These are phyloP conservation scores for Drosera capensis DNA, from an alignment of 148 eudicot genomes.

Conservation along the genomic window DNA sequence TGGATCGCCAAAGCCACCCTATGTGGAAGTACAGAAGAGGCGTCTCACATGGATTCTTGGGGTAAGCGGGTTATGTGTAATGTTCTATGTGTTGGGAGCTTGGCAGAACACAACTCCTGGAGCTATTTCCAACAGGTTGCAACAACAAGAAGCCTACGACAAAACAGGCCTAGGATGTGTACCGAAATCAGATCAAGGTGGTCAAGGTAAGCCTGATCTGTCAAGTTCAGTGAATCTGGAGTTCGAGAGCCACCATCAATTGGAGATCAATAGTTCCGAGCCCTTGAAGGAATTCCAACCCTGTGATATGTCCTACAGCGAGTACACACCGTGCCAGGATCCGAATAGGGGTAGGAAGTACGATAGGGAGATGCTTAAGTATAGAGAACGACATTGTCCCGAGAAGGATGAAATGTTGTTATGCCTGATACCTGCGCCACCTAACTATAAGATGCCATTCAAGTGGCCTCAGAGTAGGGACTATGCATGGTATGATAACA, in stretches of 20 bases:
- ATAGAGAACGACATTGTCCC: slow-evolving; percentile 87
- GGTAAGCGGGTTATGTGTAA: slow-evolving; percentile 53
- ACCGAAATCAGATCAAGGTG: slow-evolving; percentile 17
- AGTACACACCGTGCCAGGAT: slow-evolving; percentile 84
- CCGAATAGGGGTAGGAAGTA: slow-evolving; percentile 55
- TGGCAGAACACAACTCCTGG: slow-evolving; percentile 42
- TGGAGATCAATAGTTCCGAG: slow-evolving; percentile 26
- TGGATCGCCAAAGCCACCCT: slow-evolving; percentile 63
- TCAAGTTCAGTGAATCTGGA: slow-evolving; percentile 20
- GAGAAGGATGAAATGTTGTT: slow-evolving; percentile 42
- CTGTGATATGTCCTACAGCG: slow-evolving; percentile 53
- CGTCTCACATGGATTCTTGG: slow-evolving; percentile 52
- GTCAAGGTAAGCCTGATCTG: slow-evolving; percentile 4
- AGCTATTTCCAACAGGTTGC: slow-evolving; percentile 20
- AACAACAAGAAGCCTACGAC: slow-evolving; percentile 14
- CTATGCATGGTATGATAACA: slow-evolving; percentile 78
- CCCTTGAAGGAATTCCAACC: slow-evolving; percentile 27
- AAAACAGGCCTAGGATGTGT: too few relatives aligned
- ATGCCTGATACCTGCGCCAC: slow-evolving; percentile 84
- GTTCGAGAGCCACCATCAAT: slow-evolving; percentile 65
- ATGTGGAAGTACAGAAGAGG: slow-evolving; percentile 35
- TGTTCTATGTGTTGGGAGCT: slow-evolving; percentile 66
- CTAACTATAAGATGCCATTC: slow-evolving; percentile 75
- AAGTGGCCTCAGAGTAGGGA: slow-evolving; percentile 94
- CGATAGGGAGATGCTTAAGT: slow-evolving; percentile 62